Base-by-base conservation (phyloP, 78 protist genomes). In the Paratrimastix pyriformis region DNA sequence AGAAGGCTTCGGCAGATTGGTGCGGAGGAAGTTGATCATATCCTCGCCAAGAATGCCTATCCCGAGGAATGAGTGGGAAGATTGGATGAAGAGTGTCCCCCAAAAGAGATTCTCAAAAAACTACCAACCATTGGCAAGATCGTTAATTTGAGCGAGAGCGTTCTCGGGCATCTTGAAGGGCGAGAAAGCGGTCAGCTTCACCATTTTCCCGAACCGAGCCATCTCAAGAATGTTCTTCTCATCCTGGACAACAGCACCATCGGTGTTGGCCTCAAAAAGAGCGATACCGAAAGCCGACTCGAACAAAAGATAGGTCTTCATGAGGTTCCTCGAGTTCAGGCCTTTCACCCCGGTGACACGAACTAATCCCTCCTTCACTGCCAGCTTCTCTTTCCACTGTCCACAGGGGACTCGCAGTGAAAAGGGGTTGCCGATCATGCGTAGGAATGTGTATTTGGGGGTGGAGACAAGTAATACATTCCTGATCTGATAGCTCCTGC, bases 201-300 rank as follows among this genome's bases (percentile, higher is more conserved):
- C 46, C 6, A 75, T n/a, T 68, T 82, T 73, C 52, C 77, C 33
- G 81, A 92, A 90, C 35, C 80, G 75, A 2, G 65, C 52, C 33
- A 83, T 64, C 40, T 88, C 92, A 30, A 40, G 40, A 75, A 86
- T 18, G 18, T 87, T 43, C 30, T 40, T 33, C 76, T 87, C 95
- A 15, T 58, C 65, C 46, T 54, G 62, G 8, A 45, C 77, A 11
- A 68, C 65, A 26, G 32, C 13, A 30, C 0, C 40, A 26, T 7
- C n/a, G 71, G 72, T 83, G 21, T 60, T 62, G 37, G 70, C 64
- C 64, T 80, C 83, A 58, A 94, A 87, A 39, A 94, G 79, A 21
- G 89, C 87, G 77, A 77, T 92, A 1, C 98, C 98, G 24, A 87
- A 35, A 0, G 95, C 86, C 0, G 80, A 57, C 86, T 94, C 98